Evolutionary conservation across 1,284 basidiomycete genomes (phyloP).

Genomic region (Trichosporon inkin): DNA sequence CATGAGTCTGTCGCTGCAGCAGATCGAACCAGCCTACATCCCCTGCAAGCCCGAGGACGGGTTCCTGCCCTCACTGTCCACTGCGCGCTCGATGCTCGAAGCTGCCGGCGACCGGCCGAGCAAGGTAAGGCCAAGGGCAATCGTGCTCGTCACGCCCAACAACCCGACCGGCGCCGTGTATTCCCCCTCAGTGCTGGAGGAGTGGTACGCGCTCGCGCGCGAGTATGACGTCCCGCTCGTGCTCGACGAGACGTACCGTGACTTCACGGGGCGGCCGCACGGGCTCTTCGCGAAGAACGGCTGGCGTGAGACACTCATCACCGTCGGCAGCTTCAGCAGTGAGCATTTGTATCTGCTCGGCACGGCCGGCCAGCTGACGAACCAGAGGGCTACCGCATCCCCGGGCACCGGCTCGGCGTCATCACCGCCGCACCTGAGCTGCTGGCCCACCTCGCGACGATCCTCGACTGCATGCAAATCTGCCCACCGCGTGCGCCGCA

Average conservation of each 20-base stretch:
- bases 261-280: slow-evolving; percentile 61
- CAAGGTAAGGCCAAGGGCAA: slow-evolving; percentile 55
- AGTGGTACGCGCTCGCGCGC: slow-evolving; percentile 63
- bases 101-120: slow-evolving; percentile 4
- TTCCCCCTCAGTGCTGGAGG: slow-evolving; percentile 58
- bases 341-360: slow-evolving; percentile 16
- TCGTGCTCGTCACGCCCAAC: slow-evolving; percentile 60
- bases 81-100: slow-evolving; percentile 31
- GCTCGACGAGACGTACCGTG: slow-evolving; percentile 83
- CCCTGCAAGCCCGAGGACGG: slow-evolving; percentile 57
- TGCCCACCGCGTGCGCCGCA: slow-evolving; percentile 71
- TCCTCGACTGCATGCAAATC: slow-evolving; percentile 72
- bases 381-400: slow-evolving; percentile 76
- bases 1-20: slow-evolving; percentile 68
- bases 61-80: slow-evolving; percentile 58
- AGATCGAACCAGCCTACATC: slow-evolving; percentile 62
- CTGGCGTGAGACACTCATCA: slow-evolving; percentile 65
- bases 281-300: slow-evolving; percentile 49
- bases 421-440: slow-evolving; percentile 64
- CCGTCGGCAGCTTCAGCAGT: slow-evolving; percentile 67
- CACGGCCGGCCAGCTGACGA: background rate
- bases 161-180: slow-evolving; percentile 75
- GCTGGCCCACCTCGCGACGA: slow-evolving; percentile 58
- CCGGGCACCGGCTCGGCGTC: slow-evolving; percentile 75
- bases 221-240: slow-evolving; percentile 65